Conservation (phyloP, 345 rosid genomes). For the rapeseed (Brassica napus) region Da-Ae NC_063450.1:47169501-47170000, state of each 20-base stretch:
- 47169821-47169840: not conserved
- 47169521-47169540: too few species aligned
- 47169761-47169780: not conserved
- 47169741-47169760: not conserved
- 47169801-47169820: slow-evolving; percentile 29
- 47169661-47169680: too few species aligned
- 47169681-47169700: too few species aligned
- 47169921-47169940: slow-evolving; percentile 17
- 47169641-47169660: too few species aligned
- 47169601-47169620: too few species aligned
- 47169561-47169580: too few species aligned
- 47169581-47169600: too few species aligned
- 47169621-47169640: too few species aligned
- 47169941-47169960: slow-evolving; percentile 6
- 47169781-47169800: not conserved
- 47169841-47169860: slow-evolving; percentile 3
- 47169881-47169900: slow-evolving; percentile 19
- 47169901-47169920: slow-evolving; percentile 7
- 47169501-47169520: too few species aligned
- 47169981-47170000: slow-evolving; percentile 25
- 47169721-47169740: not conserved
- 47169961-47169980: not conserved
- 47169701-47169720: too few species aligned
- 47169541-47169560: too few species aligned
- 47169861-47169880: slow-evolving; percentile 15